Base-by-base conservation (phyloP, 2,329 filamentous ascomycete species). In the Endoconidiophora polonica region DNA sequence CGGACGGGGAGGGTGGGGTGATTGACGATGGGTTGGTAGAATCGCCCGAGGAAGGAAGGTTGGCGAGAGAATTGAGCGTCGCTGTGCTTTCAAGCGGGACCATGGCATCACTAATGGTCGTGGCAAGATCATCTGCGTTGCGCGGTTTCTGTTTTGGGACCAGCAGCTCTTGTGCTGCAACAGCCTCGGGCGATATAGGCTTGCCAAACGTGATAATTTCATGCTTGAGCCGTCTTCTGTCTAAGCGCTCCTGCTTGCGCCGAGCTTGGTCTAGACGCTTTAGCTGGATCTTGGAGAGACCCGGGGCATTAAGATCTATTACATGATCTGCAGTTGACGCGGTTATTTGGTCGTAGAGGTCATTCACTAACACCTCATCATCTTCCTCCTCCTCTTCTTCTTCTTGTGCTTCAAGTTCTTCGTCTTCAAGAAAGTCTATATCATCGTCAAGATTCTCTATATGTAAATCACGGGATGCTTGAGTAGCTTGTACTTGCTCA, bases 181-280 rank as follows among this genome's bases (percentile, higher is more conserved):
- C 39, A n/a, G 43, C 51, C 44, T 44, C 44, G 20, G 20, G 5
- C 3, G 51, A 53, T 9, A 53, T 18, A 10, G 51, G 24, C 29
- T 44, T 47, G 26, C 51, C 51, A 39, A 29, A 49, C n/a, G 43
- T 38, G 5, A 14, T 14, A 7, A 53, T 47, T 36, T 53, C 51
- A 20, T 33, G 9, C 3, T 37, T 49, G 9, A 53, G 40, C 16
- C 26, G 5, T 5, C 43, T 43, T 12, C 24, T 44, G 14, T 46
- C 48, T n/a, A 38, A 5, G 6, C 48, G 47, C 5, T 49, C 43
- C 14, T 40, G 39, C 36, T 53, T 50, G 38, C 38, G 39, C 29
- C 6, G 12, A n/a, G 47, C 51, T 29, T 53, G 18, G 16, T 50
- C 39, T 9, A 53, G 33, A 3, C 33, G 29, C 43, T 50, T 53